Percentiles rank a stretch among this genome's conserved stretches.
phyloP scores from a whole-genome alignment of 192 early-diverging fungal genomes.

The Backusella luteola region DNA sequence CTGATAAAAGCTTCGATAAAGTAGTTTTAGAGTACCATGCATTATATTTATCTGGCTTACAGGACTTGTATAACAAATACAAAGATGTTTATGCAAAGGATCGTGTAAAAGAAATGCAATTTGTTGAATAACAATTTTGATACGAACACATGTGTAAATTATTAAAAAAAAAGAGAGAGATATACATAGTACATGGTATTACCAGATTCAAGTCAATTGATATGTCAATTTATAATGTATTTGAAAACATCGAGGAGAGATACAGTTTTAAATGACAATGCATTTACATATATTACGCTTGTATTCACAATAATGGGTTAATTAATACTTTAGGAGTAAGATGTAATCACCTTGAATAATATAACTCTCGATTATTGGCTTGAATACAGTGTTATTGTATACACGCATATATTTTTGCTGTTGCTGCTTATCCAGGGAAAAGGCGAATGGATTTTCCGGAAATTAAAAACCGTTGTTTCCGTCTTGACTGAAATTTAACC shows the following conservation, averaged over 20 bases:
- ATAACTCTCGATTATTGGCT: background rate
- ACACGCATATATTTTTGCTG: background rate
- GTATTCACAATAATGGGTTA: background rate
- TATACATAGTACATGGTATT: too few species aligned
- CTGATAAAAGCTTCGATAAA: background rate
- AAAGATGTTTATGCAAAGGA: slow-evolving; percentile 70
- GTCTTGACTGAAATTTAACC: background rate
- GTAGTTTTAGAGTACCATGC: slow-evolving; percentile 40
- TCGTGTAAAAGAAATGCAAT: slow-evolving; percentile 57
- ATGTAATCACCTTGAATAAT: too few species aligned
- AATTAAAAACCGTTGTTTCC: background rate
- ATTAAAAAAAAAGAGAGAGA: background rate
- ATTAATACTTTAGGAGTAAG: background rate
- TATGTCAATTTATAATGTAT: background rate
- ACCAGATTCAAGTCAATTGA: too few species aligned
- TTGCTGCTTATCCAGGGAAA: background rate
- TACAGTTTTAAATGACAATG: background rate
- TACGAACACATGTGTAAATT: background rate
- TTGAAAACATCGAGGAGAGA: background rate
- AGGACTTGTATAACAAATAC: slow-evolving; percentile 62
- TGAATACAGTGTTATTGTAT: background rate
- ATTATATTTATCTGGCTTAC: slow-evolving; percentile 60
- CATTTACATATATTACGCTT: background rate
- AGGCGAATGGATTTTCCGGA: background rate
- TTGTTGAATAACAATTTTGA: slow-evolving; percentile 54